Base-by-base conservation (phyloP, 208 protist genomes). In the Leishmania martiniquensis region DNA sequence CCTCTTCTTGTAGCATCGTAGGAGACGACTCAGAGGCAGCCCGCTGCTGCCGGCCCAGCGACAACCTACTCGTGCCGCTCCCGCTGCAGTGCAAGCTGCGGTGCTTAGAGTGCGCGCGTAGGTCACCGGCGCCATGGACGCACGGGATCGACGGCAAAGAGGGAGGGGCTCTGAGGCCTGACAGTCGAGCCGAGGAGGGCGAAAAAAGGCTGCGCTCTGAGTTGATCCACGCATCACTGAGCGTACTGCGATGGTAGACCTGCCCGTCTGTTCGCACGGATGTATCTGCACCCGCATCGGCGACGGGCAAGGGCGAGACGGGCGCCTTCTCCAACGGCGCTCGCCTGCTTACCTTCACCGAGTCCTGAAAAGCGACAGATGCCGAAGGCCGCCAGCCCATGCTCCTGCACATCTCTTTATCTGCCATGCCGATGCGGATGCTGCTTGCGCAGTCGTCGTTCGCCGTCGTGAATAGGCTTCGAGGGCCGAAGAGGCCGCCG, bases 21-120 rank as follows among this genome's bases (percentile, higher is more conserved):
- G 66, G 76, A 32, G 68, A 75, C 39, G 68, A 47, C 55, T 68
- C 57, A 32, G 68, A 60, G 57, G 57, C 66, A 62, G 68, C 37
- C 51, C 47, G 68, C 29, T 15, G 29, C 39, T 42, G 29, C 44
- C 4, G 6, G 66, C 15, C 17, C 22, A 37, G 22, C n/a, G 62
- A 67, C 34, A 67, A 3, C 37, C 17, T 34, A 42, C 72, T 32
- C 22, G 57, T 45, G 42, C n/a, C 29, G 34, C 49, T 59, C 37
- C n/a, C 12, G 25, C 55, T 55, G 12, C 25, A 45, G 15, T 80
- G 60, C 29, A 45, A 57, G 39, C 34, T 80, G 68, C 57, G 34
- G 67, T 45, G 67, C 45, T 32, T 49, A 32, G 45, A 51, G 44
- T 22, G 68, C 45, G 47, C 9, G 32, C 44, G 66, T n/a, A 73